These are phyloP conservation scores for Fusarium torreyae DNA, from an alignment of 2,329 filamentous ascomycete genomes.

Conservation along the genomic window DNA sequence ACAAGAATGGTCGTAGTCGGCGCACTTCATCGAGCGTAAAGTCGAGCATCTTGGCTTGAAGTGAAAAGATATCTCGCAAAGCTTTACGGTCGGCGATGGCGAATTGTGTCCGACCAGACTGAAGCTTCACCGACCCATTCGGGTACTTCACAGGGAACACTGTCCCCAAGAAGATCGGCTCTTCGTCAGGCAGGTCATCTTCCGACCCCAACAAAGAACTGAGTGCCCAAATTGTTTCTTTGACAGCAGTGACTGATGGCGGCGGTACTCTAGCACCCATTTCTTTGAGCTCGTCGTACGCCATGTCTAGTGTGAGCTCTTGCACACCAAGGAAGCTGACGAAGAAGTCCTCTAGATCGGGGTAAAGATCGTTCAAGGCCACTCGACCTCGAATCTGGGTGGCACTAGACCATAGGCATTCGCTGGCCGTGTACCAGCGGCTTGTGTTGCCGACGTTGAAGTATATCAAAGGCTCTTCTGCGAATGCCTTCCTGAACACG, in stretches of 20 bases:
- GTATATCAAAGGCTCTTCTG: constrained; percentile 31
- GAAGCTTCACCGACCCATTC: constrained; percentile 28
- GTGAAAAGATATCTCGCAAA: constrained; percentile 48
- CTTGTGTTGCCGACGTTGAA: constrained; percentile 11
- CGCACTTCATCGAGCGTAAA: constrained; percentile 55
- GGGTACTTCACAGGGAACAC: constrained; percentile 49
- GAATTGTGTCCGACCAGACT: constrained; percentile 47
- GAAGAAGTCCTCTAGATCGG: constrained; percentile 52
- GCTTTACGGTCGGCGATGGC: constrained; percentile 54
- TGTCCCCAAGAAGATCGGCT: constrained; percentile 14
- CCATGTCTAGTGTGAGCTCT: constrained; percentile 51
- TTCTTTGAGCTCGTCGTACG: constrained; percentile 51
- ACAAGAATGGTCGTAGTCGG: constrained; percentile 51
- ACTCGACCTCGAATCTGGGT: constrained; percentile 49
- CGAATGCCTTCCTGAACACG: constrained; percentile 6
- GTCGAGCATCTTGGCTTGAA: constrained; percentile 53
- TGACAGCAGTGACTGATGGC: constrained; percentile 45
- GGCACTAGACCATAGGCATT: constrained; percentile 56
- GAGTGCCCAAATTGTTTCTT: constrained; percentile 52
- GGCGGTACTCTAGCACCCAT: constrained; percentile 14
- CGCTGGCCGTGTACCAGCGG: constrained; percentile 49
- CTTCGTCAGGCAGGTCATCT: constrained; percentile 8
- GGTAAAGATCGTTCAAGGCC: constrained; percentile 50
- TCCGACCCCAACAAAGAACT: constrained; percentile 51
- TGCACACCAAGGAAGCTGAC: constrained; percentile 50